These are phyloP conservation scores for Flaveria brownii DNA, from an alignment of 129 eudicot genomes.

Conservation along the genomic window DNA sequence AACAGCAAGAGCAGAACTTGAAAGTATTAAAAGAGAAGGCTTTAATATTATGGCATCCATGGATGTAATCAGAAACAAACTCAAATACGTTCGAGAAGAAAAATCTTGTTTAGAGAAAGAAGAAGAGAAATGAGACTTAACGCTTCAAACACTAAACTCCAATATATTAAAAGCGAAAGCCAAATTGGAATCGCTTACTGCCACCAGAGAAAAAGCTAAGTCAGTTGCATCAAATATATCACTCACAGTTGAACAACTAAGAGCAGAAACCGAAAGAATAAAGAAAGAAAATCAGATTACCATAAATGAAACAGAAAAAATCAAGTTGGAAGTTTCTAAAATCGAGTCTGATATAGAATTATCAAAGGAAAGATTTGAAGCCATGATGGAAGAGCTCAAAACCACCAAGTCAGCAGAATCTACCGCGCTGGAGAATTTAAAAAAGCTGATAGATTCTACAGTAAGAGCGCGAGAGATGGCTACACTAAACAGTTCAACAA, in stretches of 20 bases:
- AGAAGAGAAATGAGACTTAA: constrained; percentile 55
- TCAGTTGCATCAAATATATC: constrained; percentile 46
- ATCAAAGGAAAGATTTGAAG: constrained; percentile 54
- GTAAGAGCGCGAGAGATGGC: constrained; percentile 53
- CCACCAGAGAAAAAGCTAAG: constrained; percentile 55
- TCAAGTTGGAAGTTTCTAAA: constrained; percentile 48
- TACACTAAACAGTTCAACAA: constrained; percentile 47
- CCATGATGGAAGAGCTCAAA: constrained; percentile 60
- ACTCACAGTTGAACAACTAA: constrained; percentile 50
- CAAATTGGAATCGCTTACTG: constrained; percentile 51
- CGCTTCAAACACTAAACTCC: constrained; percentile 54
- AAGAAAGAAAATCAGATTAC: constrained; percentile 44
- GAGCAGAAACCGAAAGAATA: constrained; percentile 54
- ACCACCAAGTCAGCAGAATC: constrained; percentile 53
- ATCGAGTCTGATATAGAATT: constrained; percentile 57
- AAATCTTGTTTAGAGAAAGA: constrained; percentile 37
- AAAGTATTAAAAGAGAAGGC: constrained; percentile 47
- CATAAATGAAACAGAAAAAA: constrained; percentile 40
- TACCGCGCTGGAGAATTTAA: constrained; percentile 55
- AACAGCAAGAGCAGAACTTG: constrained; percentile 53
- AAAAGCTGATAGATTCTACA: constrained; percentile 51
- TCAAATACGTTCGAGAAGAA: constrained; percentile 45
- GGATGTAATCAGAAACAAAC: constrained; percentile 69
- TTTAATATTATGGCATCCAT: constrained; percentile 67
- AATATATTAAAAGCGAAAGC: constrained; percentile 63